Evolutionary conservation across 2,329 filamentous ascomycete genomes (phyloP).

Genomic region (Aspergillus transmontanensis): DNA sequence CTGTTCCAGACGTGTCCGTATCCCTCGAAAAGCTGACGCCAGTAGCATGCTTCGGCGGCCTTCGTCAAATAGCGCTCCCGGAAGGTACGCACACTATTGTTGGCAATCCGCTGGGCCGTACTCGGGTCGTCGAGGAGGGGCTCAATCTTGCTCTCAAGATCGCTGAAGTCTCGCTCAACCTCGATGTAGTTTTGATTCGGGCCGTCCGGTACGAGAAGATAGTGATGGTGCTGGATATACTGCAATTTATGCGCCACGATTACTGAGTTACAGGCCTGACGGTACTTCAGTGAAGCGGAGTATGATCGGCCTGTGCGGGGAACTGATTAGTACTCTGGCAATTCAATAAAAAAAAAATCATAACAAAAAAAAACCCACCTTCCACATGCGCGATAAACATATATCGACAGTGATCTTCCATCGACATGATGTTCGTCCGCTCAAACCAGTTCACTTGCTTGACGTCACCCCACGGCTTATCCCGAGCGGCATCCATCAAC

Average conservation of each 20-base stretch:
- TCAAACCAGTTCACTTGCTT: slow-evolving; percentile 44
- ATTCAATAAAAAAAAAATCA: neutral
- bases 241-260: slow-evolving; percentile 49
- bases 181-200: slow-evolving; percentile 51
- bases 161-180: slow-evolving; percentile 56
- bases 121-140: slow-evolving; percentile 38
- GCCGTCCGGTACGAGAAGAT: slow-evolving; percentile 44
- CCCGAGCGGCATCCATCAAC: slow-evolving; percentile 42
- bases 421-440: slow-evolving; percentile 47
- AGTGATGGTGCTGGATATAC: slow-evolving; percentile 51
- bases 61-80: slow-evolving; percentile 54
- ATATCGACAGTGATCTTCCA: slow-evolving; percentile 57
- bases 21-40: slow-evolving; percentile 46
- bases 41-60: slow-evolving; percentile 55
- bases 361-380: slow-evolving; percentile 35
- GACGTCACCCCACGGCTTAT: slow-evolving; percentile 52
- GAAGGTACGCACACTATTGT: slow-evolving; percentile 48
- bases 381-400: slow-evolving; percentile 57
- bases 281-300: slow-evolving; percentile 53
- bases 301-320: slow-evolving; percentile 39
- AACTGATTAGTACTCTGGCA: neutral
- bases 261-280: slow-evolving; percentile 51
- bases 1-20: slow-evolving; percentile 28
- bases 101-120: slow-evolving; percentile 47
- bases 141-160: slow-evolving; percentile 46